Percentiles rank a stretch among this genome's conserved stretches.
phyloP scores from a whole-genome alignment of 257 asterid genomes.

The Craterostigma plantagineum region DNA sequence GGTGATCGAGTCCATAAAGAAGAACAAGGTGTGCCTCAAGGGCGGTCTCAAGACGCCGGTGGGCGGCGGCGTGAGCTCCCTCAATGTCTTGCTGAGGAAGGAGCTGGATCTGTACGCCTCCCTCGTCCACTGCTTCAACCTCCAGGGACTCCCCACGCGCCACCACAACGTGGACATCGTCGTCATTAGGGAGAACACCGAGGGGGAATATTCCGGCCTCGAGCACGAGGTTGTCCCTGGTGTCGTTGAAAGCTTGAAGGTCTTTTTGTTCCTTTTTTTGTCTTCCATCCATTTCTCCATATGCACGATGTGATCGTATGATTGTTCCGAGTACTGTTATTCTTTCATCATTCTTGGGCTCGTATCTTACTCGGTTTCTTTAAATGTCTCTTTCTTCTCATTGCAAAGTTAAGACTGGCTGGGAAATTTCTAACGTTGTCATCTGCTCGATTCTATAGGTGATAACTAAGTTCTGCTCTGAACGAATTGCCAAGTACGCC shows the following conservation, averaged over 20 bases:
- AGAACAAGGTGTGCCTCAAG: slow-evolving; percentile 82
- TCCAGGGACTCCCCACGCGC: slow-evolving; percentile 65
- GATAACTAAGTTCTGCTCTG: slow-evolving; percentile 94
- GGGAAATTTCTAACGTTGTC: not conserved
- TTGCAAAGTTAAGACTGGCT: slow-evolving; percentile 1
- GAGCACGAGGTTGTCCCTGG: slow-evolving; percentile 99
- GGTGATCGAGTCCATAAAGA: slow-evolving; percentile 61
- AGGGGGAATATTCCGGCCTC: slow-evolving; percentile 91
- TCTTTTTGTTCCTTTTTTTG: slow-evolving; percentile 10
- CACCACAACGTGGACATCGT: slow-evolving; percentile 79
- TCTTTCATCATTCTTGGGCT: too few relatives aligned
- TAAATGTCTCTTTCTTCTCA: too few relatives aligned
- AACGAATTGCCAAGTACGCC: slow-evolving; percentile 87
- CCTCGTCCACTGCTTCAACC: slow-evolving; percentile 79
- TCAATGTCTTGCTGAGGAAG: slow-evolving; percentile 65
- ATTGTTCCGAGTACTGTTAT: too few relatives aligned
- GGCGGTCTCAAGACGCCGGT: slow-evolving; percentile 88
- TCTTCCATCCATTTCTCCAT: not conserved
- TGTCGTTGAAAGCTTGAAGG: slow-evolving; percentile 97
- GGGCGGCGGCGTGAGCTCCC: slow-evolving; percentile 92
- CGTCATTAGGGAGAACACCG: slow-evolving; percentile 89
- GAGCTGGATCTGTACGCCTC: slow-evolving; percentile 95
- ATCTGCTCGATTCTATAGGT: slow-evolving; percentile 42
- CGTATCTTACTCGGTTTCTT: too few relatives aligned
- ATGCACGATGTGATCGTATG: not conserved